Evolutionary conservation across 2,329 filamentous ascomycete species (phyloP), one percentile per base, ranked within the genome.

Genomic region (Blumeria hordei): DNA sequence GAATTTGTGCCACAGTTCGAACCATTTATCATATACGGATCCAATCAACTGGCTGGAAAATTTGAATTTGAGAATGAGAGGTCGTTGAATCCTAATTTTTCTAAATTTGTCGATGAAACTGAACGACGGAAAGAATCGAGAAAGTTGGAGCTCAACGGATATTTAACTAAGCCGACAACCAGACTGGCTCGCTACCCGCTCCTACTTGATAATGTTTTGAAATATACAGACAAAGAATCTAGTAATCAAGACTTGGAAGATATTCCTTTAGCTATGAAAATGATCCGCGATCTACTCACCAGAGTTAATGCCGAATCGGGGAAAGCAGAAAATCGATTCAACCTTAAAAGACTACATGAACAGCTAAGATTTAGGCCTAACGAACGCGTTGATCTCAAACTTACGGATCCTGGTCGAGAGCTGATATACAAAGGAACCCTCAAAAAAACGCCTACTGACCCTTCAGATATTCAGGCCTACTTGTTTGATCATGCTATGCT

Each of bases 41-140:
- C 90, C 43, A 94, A 88, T 65, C 92, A 98, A 68, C 72, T 98
- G 50, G 93, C 94, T 67, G 92, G 85, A 61, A 96, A 98, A 68
- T 95, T 90, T 64, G 92, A 95, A 65, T 98, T 96, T 66, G 92
- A 98, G 69, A 92, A 92, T 63, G 92, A 98, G 70, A 86, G 92
- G 62, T 82, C 84, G 14, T 77, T 80, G 56, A 98, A 98, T 63
- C 77, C 81, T 1, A 78, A 77, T 43, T 98, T 98, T 67, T 73
- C 83, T 54, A 86, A 84, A 63, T 95, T 96, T 62, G 92, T 96
- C 32, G 92, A 98, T 60, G 88, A 96, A 67, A 94, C 93, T 6
- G 92, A 98, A 68, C 77, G 92, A 57, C 78, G 94, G 62, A 95
- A 95, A 67, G 92, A 98, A 67, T 96, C 90, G 6, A 79, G 92